These are phyloP conservation scores for Vigna radiata DNA, from an alignment of 306 rosid genomes.

Conservation along the genomic window DNA sequence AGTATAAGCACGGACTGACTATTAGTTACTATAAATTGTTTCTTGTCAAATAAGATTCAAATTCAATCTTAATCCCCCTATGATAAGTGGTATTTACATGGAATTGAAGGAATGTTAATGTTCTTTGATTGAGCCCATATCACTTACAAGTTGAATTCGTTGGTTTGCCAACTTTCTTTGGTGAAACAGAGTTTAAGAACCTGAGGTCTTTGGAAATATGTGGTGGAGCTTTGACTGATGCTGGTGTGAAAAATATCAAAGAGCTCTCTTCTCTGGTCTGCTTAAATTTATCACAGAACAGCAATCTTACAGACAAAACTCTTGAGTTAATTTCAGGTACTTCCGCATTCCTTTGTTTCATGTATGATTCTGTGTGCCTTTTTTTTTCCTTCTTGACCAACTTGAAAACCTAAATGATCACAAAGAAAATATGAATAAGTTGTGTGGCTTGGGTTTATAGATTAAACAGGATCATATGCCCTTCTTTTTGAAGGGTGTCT, in stretches of 20 bases:
- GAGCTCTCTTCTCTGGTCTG: slow-evolving; percentile 78
- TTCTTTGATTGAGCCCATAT: slow-evolving; percentile 29
- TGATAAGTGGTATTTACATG: background rate
- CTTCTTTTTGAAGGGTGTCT: slow-evolving; percentile 4
- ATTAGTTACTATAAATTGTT: slow-evolving; percentile 7
- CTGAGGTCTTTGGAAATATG: slow-evolving; percentile 94
- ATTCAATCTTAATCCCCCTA: slow-evolving; percentile 8
- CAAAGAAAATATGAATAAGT: background rate
- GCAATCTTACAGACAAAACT: slow-evolving; percentile 84
- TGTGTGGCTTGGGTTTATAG: background rate
- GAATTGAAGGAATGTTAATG: slow-evolving; percentile 1
- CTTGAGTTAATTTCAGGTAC: slow-evolving; percentile 89
- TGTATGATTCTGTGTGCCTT: slow-evolving; percentile 27
- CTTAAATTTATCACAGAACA: slow-evolving; percentile 90
- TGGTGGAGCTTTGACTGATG: slow-evolving; percentile 93
- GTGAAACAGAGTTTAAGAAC: slow-evolving; percentile 76
- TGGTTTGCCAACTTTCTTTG: slow-evolving; percentile 12
- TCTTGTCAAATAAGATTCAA: slow-evolving; percentile 21
- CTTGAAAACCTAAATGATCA: slow-evolving; percentile 22
- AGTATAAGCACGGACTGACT: slow-evolving; percentile 7
- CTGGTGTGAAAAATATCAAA: slow-evolving; percentile 84
- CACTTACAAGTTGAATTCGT: slow-evolving; percentile 3
- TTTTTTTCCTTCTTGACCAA: slow-evolving; percentile 8
- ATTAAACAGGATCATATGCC: background rate
- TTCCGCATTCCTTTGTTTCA: slow-evolving; percentile 15